A percentile compares a stretch with the other conserved stretches of the same genome.
Conservation (phyloP, 495 filamentous ascomycete genomes). For the Entonaema liquescens region DNA sequence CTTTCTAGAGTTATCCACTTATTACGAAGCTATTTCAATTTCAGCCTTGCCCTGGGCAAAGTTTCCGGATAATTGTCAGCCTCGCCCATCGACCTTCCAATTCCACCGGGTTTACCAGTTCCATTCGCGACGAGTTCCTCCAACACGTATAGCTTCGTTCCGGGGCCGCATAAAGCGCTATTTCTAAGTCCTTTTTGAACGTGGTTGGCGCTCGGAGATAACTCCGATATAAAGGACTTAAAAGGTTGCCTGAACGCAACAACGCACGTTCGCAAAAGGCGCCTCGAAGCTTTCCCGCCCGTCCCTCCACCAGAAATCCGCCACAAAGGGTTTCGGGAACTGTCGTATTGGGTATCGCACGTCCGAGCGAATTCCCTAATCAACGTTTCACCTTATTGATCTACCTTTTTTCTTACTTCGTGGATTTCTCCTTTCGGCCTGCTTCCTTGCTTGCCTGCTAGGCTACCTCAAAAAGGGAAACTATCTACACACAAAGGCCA, state of each 20-base stretch:
- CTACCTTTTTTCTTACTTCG: no score
- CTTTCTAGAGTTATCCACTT: constrained; percentile 28
- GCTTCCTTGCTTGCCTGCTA: no score
- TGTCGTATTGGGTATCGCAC: background rate
- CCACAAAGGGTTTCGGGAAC: background rate
- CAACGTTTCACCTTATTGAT: background rate
- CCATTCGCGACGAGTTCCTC: constrained; percentile 5
- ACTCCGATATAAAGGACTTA: no score
- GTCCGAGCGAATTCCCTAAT: background rate
- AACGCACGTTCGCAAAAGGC: background rate
- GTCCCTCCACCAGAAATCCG: background rate
- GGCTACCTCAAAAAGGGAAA: background rate
- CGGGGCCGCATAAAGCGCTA: background rate
- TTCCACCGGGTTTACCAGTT: background rate
- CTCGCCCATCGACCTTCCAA: constrained; percentile 26
- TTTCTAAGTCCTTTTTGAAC: no score
- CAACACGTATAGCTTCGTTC: background rate
- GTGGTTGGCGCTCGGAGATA: no score
- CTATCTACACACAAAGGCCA: background rate
- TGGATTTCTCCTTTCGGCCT: no score
- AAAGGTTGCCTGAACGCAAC: no score
- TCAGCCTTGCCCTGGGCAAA: constrained; percentile 39
- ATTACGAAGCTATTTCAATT: constrained; percentile 34
- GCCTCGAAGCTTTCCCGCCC: background rate
- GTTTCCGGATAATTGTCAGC: constrained; percentile 42